Percentiles rank a stretch among this genome's conserved stretches.
Evolutionary conservation across 371 early-diverging fungal species (phyloP).

Genomic region (Apophysomyces sp.): DNA sequence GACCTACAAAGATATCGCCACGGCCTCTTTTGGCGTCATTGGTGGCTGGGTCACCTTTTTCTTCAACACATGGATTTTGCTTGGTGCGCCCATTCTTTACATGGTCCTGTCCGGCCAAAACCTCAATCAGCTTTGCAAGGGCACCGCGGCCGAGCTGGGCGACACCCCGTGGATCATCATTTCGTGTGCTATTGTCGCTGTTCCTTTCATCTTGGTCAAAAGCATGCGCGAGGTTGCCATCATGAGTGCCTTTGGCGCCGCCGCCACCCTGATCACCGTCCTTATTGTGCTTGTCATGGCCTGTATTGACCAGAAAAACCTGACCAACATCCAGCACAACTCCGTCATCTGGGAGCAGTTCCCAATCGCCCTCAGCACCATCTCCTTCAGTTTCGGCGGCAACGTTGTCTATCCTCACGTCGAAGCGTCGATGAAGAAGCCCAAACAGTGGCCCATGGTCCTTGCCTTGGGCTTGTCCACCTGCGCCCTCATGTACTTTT

Average conservation of each 20-base stretch:
- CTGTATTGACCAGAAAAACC: slow-evolving; percentile 28
- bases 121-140: slow-evolving; percentile 55
- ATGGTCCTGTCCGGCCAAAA: slow-evolving; percentile 55
- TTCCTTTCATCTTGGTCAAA: slow-evolving; percentile 59
- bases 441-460: slow-evolving; percentile 72
- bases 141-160: slow-evolving; percentile 35
- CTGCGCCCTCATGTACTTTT: slow-evolving; percentile 75
- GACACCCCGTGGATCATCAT: slow-evolving; percentile 63
- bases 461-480: slow-evolving; percentile 68
- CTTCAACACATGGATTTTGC: slow-evolving; percentile 59
- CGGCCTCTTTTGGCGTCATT: slow-evolving; percentile 28
- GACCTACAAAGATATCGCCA: slow-evolving; percentile 39
- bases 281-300: slow-evolving; percentile 46
- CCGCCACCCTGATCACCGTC: slow-evolving; percentile 48
- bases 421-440: slow-evolving; percentile 81
- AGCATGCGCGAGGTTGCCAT: slow-evolving; percentile 61
- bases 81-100: slow-evolving; percentile 56
- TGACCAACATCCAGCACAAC: slow-evolving; percentile 30
- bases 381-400: slow-evolving; percentile 81
- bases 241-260: slow-evolving; percentile 63
- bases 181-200: slow-evolving; percentile 47
- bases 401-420: slow-evolving; percentile 84
- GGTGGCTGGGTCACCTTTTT: slow-evolving; percentile 48
- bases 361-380: slow-evolving; percentile 60
- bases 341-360: slow-evolving; percentile 53